phyloP scores from a whole-genome alignment of 305 asterid species.

The Fraxinus ornus region DNA sequence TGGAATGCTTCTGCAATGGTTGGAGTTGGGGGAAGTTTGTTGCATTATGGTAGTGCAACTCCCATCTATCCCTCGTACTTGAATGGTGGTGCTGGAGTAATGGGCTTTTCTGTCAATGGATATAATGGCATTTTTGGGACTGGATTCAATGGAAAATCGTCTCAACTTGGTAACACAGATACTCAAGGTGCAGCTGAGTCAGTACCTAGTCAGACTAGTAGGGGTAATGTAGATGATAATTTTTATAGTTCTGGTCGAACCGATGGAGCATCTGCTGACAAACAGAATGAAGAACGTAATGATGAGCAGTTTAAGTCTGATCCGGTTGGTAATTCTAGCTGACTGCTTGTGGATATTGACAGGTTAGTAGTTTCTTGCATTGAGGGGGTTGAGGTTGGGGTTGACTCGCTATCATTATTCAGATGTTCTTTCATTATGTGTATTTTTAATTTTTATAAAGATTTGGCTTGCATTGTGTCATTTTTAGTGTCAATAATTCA shows the following conservation, averaged over 20 bases:
- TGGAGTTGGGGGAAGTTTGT: constrained; percentile 47
- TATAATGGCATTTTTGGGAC: constrained; percentile 38
- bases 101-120: constrained; percentile 38
- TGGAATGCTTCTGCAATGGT: constrained; percentile 48
- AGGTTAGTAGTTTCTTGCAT: constrained; percentile 37
- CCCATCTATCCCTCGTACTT: constrained; percentile 51
- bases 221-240: constrained; percentile 40
- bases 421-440: constrained; percentile 34
- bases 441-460: constrained; percentile 37
- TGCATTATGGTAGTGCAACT: constrained; percentile 49
- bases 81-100: constrained; percentile 44
- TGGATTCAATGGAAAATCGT: constrained; percentile 29
- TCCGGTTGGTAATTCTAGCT: constrained; percentile 38
- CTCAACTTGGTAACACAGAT: constrained; percentile 34
- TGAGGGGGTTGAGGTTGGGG: constrained; percentile 23
- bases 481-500: constrained; percentile 32
- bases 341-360: constrained; percentile 53
- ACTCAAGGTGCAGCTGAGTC: constrained; percentile 40
- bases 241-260: constrained; percentile 38
- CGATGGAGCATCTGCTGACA: constrained; percentile 39
- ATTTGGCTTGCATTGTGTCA: constrained; percentile 33
- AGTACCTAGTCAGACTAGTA: constrained; percentile 29
- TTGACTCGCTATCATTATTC: constrained; percentile 20
- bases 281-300: constrained; percentile 31
- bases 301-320: constrained; percentile 20